Conservation (phyloP, 2,329 filamentous ascomycete genomes). For the Penicillium sp. region DNA sequence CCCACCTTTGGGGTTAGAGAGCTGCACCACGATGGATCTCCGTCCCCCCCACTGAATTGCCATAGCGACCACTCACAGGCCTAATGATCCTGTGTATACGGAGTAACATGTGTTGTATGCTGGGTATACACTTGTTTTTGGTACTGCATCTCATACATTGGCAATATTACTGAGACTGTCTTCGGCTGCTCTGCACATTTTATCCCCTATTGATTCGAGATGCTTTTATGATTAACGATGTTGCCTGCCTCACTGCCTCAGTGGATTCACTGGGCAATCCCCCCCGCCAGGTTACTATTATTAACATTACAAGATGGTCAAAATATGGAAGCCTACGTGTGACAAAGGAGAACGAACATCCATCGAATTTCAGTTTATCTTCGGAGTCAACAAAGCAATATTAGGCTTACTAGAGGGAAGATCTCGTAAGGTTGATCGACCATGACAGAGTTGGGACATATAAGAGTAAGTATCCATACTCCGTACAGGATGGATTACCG, state of each 20-base stretch:
- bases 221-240: neutral
- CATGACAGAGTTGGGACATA: neutral
- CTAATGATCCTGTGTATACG: neutral
- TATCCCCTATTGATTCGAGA: constrained; percentile 12
- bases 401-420: neutral
- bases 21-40: constrained; percentile 10
- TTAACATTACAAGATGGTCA: neutral
- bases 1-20: constrained; percentile 13
- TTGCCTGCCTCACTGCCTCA: constrained; percentile 20
- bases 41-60: constrained; percentile 17
- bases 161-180: constrained; percentile 15
- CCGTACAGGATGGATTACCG: neutral
- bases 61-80: constrained; percentile 16
- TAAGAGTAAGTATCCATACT: neutral
- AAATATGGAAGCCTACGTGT: constrained; percentile 9
- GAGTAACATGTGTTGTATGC: neutral
- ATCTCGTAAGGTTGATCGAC: neutral
- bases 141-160: neutral
- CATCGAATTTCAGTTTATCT: neutral
- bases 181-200: neutral
- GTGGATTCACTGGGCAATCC: neutral
- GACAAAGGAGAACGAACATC: neutral
- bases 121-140: neutral
- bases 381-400: neutral
- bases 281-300: constrained; percentile 8